Base-by-base conservation (phyloP, 768 basidiomycete genomes). In the Trametes cubensis region DNA sequence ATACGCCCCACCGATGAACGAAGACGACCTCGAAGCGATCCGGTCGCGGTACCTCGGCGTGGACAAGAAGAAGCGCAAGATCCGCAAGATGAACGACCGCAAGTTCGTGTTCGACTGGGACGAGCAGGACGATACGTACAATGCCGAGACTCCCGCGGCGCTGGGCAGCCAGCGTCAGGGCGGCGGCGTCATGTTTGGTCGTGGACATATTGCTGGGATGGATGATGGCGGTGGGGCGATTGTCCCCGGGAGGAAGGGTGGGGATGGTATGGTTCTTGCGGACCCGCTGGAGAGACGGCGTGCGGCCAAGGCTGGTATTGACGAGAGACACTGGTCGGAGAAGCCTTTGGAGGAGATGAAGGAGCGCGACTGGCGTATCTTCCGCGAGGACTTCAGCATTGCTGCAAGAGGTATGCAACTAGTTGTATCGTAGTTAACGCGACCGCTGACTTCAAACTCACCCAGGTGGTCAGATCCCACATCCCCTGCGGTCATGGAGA, bases 41-140 rank as follows among this genome's bases (percentile, higher is more conserved):
- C 89, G 94, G 8, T 92, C 95, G 23, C 86, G 96, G 40, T 98
- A 99, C 74, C 87, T 99, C 34, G 97, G 97, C 5, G 90, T 93
- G 20, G 90, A 92, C 74, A 92, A 87, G 75, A 95, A 95, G 82
- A 95, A 95, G 78, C 89, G 93, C 42, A 94, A 92, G 75, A 90
- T 94, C 67, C 87, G 94, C 58, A 95, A 95, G 77, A 94, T 92
- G 85, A 93, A 91, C 71, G 94, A 95, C 74, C 87, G 94, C 75
- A 96, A 96, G 76, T 94, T 98, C 72, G 92, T 96, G n/a, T 99
- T 99, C 71, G 97, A 98, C 74, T 99, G 97, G 97, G 95, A 96
- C 71, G 87, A 88, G 51, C 90, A 90, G 73, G 97, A 99, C 69
- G 97, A 99, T 74, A 99, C 97, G 15, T 88, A 91, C 70, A 79